Evolutionary conservation across 163 green algal species (phyloP), one percentile per base, ranked within the genome.

Genomic region (Scenedesmus sp.): DNA sequence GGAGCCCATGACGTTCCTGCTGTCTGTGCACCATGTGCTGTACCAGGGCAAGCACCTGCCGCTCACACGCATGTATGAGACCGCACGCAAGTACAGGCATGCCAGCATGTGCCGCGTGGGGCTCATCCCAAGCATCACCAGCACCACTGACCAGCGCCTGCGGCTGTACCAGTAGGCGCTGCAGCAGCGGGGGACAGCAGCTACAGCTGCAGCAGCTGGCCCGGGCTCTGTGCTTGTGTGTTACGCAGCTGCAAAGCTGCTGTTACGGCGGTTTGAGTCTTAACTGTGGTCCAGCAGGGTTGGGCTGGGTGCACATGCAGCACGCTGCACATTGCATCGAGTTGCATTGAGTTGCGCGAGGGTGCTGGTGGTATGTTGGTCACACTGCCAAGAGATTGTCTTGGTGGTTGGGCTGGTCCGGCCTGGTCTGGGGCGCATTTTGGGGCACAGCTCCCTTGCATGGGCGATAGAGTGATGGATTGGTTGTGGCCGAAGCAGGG

Each of bases 1-100:
- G 26, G 18, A 52, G 59, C 73, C 88, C 6, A 79, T 91, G 88
- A 66, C 56, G 34, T 91, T 66, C 59, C 88, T 91, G 76, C 88
- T 82, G 76, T 55, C 57, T 62, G 88, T 91, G 88, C 88, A 91
- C 57, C 86, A 90, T 23, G 86, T 90, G 66, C 86, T 90, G 66
- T 90, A 90, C 67, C 62, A 90, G 67, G 88, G 76, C 76, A 12
- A n/a, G 23, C 52, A 52, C 34, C 34, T 82, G 76, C 76, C 74
- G 64, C 54, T 86, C 20, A 12, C 13, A 3, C 26, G 57, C 59
- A 86, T 91, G 76, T 91, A 91, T 62, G 88, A 86, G 57, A 86
- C 77, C 5, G 60, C 88, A 62, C 73, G 76, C 76, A 91, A 91
- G 88, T 86, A 91, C 88, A 54, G 34, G n/a, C 74, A 87, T 46